These are phyloP conservation scores for Pistacia vera DNA, from an alignment of 345 rosid genomes.

Conservation along the genomic window DNA sequence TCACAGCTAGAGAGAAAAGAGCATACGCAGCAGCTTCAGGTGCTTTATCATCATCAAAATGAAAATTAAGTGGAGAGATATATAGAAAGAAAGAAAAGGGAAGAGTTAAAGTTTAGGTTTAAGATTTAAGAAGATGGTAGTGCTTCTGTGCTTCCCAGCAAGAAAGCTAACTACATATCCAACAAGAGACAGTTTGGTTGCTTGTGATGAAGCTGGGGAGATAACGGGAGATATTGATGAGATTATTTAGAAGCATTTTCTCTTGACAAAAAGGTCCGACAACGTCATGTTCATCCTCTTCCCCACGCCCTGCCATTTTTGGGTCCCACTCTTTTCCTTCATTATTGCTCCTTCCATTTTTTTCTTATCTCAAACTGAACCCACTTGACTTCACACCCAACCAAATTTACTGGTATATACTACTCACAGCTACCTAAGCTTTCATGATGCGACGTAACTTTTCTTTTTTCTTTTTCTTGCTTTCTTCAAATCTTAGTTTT, in stretches of 20 bases:
- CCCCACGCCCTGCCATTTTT: constrained; percentile 87
- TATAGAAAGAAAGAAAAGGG: constrained; percentile 3
- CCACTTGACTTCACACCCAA: constrained; percentile 9
- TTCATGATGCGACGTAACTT: constrained; percentile 30
- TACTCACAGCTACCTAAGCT: constrained; percentile 7
- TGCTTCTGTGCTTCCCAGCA: constrained; percentile 86
- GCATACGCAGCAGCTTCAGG: constrained; percentile 8
- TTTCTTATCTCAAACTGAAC: constrained; percentile 30
- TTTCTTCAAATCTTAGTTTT: no score
- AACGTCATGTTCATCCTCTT: constrained; percentile 96
- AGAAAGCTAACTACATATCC: constrained; percentile 58
- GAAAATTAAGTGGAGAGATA: not conserved
- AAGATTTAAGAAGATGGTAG: constrained; percentile 19
- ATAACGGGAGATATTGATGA: constrained; percentile 26
- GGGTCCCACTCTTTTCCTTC: constrained; percentile 57
- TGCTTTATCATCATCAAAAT: not conserved
- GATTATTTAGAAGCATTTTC: not conserved
- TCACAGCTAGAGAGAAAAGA: constrained; percentile 2
- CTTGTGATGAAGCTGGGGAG: constrained; percentile 79
- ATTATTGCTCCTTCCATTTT: constrained; percentile 51
- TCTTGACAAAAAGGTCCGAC: constrained; percentile 75
- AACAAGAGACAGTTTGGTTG: constrained; percentile 97
- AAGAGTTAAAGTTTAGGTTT: constrained; percentile 5
- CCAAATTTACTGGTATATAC: not conserved
- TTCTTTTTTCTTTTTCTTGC: not conserved